These are phyloP conservation scores for Gloeopeniophorella convolvens DNA, from an alignment of 768 basidiomycete species.

Conservation along the genomic window DNA sequence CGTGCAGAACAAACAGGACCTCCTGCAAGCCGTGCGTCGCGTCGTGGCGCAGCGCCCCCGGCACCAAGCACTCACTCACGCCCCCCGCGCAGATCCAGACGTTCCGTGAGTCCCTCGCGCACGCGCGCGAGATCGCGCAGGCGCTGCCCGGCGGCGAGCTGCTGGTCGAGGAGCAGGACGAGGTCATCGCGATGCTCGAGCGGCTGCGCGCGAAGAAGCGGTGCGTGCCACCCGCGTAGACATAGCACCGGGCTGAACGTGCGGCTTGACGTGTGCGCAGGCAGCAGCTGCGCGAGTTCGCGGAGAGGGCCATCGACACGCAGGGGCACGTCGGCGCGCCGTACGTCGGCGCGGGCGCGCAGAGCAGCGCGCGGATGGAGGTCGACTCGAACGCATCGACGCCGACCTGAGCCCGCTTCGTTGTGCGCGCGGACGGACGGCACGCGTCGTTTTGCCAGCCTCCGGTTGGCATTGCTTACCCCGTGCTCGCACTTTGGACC, in stretches of 20 bases:
- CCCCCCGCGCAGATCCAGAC: conserved; percentile 54
- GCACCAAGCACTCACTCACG: background rate
- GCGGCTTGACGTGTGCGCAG: no score
- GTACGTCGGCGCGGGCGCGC: conserved; percentile 10
- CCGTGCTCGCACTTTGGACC: no score
- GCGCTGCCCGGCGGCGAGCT: conserved; percentile 70
- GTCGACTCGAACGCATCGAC: conserved; percentile 74
- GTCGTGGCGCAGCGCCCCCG: conserved; percentile 23
- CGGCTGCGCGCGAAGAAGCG: conserved; percentile 55
- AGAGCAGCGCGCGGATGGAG: conserved; percentile 53
- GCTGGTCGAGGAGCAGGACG: conserved; percentile 58
- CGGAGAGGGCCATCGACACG: conserved; percentile 35
- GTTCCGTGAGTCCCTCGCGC: conserved; percentile 50
- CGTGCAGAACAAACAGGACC: conserved; percentile 55
- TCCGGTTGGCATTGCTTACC: no score
- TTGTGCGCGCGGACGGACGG: no score
- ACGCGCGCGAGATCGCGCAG: conserved; percentile 53
- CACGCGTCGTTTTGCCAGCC: no score
- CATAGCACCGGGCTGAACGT: no score
- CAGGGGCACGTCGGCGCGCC: conserved; percentile 20
- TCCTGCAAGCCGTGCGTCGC: conserved; percentile 51
- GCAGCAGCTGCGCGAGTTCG: conserved; percentile 48
- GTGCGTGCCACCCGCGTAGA: no score
- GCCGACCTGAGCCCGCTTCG: conserved; percentile 30
- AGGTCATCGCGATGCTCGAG: conserved; percentile 64